These are phyloP conservation scores for Boletus smithii DNA, from an alignment of 1,284 basidiomycete genomes.

Conservation along the genomic window DNA sequence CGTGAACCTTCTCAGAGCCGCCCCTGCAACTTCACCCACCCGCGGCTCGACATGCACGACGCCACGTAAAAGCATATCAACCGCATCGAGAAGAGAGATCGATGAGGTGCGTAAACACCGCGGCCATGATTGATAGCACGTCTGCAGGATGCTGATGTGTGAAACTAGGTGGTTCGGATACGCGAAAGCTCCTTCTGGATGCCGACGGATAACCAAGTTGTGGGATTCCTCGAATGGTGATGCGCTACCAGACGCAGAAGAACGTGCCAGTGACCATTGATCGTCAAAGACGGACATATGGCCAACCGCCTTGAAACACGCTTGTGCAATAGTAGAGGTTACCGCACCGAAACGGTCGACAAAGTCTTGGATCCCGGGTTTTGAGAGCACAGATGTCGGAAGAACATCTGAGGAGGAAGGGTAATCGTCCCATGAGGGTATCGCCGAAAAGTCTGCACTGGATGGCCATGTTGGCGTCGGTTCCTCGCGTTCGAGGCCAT, in stretches of 20 bases:
- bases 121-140: slow-evolving; percentile 85
- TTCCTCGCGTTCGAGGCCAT: slow-evolving; percentile 70
- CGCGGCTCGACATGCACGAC: slow-evolving; percentile 81
- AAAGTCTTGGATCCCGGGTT: slow-evolving; percentile 75
- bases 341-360: slow-evolving; percentile 64
- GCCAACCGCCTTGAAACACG: slow-evolving; percentile 70
- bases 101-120: slow-evolving; percentile 60
- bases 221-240: slow-evolving; percentile 68
- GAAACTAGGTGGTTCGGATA: slow-evolving; percentile 66
- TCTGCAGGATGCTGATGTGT: slow-evolving; percentile 72
- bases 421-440: slow-evolving; percentile 64
- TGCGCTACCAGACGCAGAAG: slow-evolving; percentile 37
- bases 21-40: slow-evolving; percentile 67
- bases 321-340: slow-evolving; percentile 59
- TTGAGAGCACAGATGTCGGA: slow-evolving; percentile 51
- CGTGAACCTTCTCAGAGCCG: slow-evolving; percentile 74
- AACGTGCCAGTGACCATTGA: slow-evolving; percentile 62
- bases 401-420: slow-evolving; percentile 65
- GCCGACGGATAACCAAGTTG: slow-evolving; percentile 61
- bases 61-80: slow-evolving; percentile 80
- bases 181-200: slow-evolving; percentile 67
- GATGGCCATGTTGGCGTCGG: slow-evolving; percentile 74
- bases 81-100: slow-evolving; percentile 56
- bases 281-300: slow-evolving; percentile 84
- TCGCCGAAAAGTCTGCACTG: slow-evolving; percentile 62